Evolutionary conservation across 2,329 filamentous ascomycete genomes (phyloP).

Genomic region (Fusarium newnesense): DNA sequence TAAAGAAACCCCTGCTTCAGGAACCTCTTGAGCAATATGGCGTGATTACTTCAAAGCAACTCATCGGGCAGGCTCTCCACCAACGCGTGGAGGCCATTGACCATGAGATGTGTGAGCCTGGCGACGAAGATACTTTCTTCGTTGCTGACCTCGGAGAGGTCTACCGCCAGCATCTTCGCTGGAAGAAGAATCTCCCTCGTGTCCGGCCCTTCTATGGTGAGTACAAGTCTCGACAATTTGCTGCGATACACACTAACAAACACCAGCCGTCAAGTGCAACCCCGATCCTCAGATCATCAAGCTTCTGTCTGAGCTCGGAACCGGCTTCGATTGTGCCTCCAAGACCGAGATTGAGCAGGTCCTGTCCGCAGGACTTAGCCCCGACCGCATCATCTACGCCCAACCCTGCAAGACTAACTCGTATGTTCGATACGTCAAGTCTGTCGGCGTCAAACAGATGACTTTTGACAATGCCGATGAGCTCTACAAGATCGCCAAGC

Average conservation of each 20-base stretch:
- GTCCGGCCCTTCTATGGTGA: slow-evolving; percentile 96
- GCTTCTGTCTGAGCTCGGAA: slow-evolving; percentile 87
- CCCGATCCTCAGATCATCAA: slow-evolving; percentile 89
- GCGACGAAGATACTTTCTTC: slow-evolving; percentile 98
- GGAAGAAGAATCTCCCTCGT: slow-evolving; percentile 92
- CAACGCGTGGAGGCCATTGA: slow-evolving; percentile 86
- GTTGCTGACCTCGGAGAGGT: slow-evolving; percentile 98
- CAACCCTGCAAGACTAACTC: slow-evolving; percentile 99
- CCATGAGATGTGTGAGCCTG: slow-evolving; percentile 86
- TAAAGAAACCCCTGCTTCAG: slow-evolving; percentile 56
- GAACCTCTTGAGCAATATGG: slow-evolving; percentile 55
- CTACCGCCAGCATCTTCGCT: slow-evolving; percentile 97
- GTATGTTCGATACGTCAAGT: slow-evolving; percentile 90
- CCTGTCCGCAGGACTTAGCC: slow-evolving; percentile 82
- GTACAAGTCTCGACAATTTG: slow-evolving; percentile 40
- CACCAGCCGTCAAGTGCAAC: slow-evolving; percentile 95
- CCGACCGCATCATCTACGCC: slow-evolving; percentile 95
- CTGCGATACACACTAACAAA: slow-evolving; percentile 2
- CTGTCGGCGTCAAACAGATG: slow-evolving; percentile 93
- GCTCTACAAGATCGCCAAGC: slow-evolving; percentile 95
- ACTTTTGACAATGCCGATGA: slow-evolving; percentile 99
- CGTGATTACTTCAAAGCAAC: slow-evolving; percentile 70
- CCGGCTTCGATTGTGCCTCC: slow-evolving; percentile 97
- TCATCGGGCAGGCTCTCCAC: slow-evolving; percentile 89
- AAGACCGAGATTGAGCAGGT: slow-evolving; percentile 97